Conservation (phyloP, 371 early-diverging fungal genomes). For the Choanephora cucurbitarum region DNA sequence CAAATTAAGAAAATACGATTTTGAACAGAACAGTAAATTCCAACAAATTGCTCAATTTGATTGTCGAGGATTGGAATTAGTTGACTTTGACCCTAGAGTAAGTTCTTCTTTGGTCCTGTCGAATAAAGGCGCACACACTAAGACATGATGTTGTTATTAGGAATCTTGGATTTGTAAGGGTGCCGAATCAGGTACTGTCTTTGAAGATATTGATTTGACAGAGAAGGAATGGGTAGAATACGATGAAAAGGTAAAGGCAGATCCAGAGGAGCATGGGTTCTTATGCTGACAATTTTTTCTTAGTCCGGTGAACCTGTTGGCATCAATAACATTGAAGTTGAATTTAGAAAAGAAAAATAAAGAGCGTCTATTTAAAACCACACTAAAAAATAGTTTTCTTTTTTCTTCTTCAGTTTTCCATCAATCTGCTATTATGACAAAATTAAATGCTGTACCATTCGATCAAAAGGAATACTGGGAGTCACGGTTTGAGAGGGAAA, state of each 20-base stretch:
- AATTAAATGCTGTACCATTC: constrained; percentile 39
- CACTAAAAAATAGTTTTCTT: constrained; percentile 1
- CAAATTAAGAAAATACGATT: constrained; percentile 58
- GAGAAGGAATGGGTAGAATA: constrained; percentile 92
- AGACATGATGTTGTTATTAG: constrained; percentile 40
- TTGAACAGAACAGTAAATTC: constrained; percentile 61
- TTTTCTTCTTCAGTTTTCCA: no score
- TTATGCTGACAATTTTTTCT: not conserved
- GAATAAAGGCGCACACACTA: no score
- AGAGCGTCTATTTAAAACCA: constrained; percentile 3
- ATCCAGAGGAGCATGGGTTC: not conserved
- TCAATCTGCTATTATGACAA: constrained; percentile 3
- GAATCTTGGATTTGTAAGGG: constrained; percentile 77
- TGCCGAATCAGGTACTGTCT: constrained; percentile 68
- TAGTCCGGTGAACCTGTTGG: constrained; percentile 53
- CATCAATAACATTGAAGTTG: constrained; percentile 41
- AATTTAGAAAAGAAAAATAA: constrained; percentile 54
- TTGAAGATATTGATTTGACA: constrained; percentile 80
- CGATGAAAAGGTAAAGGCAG: constrained; percentile 75
- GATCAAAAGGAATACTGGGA: constrained; percentile 52
- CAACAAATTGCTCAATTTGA: constrained; percentile 75
- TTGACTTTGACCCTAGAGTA: constrained; percentile 79
- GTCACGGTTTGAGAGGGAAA: constrained; percentile 45
- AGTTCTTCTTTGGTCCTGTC: no score
- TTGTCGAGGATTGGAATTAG: constrained; percentile 85